Evolutionary conservation across 306 rosid genomes (phyloP).

Genomic region (Cucurbita moschata): DNA sequence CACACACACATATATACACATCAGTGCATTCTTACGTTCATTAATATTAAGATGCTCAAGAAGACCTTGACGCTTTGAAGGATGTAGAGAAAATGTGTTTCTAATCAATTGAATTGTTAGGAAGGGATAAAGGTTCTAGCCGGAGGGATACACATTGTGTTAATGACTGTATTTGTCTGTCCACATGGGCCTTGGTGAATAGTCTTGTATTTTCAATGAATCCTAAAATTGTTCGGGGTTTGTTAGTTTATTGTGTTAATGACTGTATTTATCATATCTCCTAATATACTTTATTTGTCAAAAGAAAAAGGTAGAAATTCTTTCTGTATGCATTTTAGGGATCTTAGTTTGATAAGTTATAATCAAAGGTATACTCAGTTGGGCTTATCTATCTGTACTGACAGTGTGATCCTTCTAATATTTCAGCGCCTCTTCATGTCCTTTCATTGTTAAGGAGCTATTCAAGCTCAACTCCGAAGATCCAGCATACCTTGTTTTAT

Average conservation of each 20-base stretch:
- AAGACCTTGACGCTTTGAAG: not conserved
- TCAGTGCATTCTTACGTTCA: not conserved
- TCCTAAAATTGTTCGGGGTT: too few species aligned
- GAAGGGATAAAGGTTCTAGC: not conserved
- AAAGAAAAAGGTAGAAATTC: too few species aligned
- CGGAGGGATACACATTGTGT: not conserved
- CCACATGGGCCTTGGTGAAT: not conserved
- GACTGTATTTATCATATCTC: too few species aligned
- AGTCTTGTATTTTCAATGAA: not conserved
- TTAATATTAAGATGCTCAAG: not conserved
- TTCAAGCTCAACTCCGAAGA: conserved; percentile 48
- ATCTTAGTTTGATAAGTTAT: too few species aligned
- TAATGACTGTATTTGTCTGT: not conserved
- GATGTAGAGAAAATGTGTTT: not conserved
- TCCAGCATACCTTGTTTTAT: conserved; percentile 44
- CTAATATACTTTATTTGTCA: too few species aligned
- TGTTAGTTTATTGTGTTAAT: too few species aligned
- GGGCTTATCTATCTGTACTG: not conserved
- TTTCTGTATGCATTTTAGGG: too few species aligned
- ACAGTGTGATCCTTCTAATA: not conserved
- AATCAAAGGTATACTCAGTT: not conserved
- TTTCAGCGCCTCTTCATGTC: conserved; percentile 47
- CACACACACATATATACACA: too few species aligned
- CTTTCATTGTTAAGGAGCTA: conserved; percentile 49
- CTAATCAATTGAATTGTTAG: not conserved